These are phyloP conservation scores for Trichoderma breve DNA, from an alignment of 2,329 filamentous ascomycete species.

Conservation along the genomic window DNA sequence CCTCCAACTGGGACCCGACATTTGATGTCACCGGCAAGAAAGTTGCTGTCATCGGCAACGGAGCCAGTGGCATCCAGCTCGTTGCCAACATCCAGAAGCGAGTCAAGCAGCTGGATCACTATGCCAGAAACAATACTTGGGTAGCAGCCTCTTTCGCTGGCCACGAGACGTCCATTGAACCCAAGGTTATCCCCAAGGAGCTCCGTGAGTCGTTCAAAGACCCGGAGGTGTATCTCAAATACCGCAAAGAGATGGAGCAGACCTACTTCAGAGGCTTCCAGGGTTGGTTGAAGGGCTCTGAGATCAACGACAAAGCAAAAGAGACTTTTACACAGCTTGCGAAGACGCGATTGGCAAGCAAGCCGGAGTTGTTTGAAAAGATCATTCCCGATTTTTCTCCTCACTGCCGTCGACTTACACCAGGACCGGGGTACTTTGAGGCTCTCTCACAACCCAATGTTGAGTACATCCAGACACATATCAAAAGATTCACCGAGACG, in stretches of 20 bases:
- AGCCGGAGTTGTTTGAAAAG: constrained; percentile 54
- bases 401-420: constrained; percentile 63
- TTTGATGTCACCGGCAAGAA: constrained; percentile 50
- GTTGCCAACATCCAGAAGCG: constrained; percentile 51
- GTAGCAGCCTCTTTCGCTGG: constrained; percentile 62
- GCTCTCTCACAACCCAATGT: constrained; percentile 61
- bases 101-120: constrained; percentile 58
- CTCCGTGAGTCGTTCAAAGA: constrained; percentile 59
- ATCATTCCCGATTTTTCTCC: constrained; percentile 63
- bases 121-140: constrained; percentile 65
- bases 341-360: constrained; percentile 49
- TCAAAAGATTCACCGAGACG: constrained; percentile 56
- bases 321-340: constrained; percentile 49
- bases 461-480: constrained; percentile 56
- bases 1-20: constrained; percentile 57
- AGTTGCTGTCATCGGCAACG: constrained; percentile 62
- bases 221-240: constrained; percentile 58
- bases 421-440: constrained; percentile 66
- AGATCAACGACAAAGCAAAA: constrained; percentile 47
- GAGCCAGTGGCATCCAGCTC: constrained; percentile 59
- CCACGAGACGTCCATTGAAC: constrained; percentile 52
- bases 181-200: constrained; percentile 54
- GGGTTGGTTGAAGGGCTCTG: constrained; percentile 52
- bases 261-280: constrained; percentile 62
- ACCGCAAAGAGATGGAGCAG: constrained; percentile 56